phyloP scores from a whole-genome alignment of 345 rosid species.

The Psidium guajava region DNA sequence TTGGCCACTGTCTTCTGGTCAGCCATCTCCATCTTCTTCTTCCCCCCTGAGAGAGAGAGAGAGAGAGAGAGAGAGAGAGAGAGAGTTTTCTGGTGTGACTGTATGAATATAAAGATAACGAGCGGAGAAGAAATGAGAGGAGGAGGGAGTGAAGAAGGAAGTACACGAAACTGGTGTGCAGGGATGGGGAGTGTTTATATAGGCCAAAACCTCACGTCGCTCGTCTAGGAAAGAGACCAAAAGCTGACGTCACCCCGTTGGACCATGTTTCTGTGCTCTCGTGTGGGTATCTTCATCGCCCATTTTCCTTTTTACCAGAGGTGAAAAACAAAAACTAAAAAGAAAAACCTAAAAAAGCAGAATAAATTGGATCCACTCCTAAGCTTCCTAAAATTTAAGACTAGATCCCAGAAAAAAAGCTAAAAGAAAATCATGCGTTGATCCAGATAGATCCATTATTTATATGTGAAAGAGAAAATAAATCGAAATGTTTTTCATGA shows the following conservation, averaged over 20 bases:
- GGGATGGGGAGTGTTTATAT: background rate
- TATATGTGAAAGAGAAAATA: no score
- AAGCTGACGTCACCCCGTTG: background rate
- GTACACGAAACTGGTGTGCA: background rate
- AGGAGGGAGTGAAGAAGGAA: background rate
- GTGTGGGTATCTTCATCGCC: background rate
- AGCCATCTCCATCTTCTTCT: background rate
- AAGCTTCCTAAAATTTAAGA: no score
- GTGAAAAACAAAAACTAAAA: background rate
- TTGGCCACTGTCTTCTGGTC: background rate
- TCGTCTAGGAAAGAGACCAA: background rate
- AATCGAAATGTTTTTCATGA: no score
- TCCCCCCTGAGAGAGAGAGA: background rate
- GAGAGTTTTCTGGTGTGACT: background rate
- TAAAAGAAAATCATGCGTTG: no score
- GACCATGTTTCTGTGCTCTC: background rate
- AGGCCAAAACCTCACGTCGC: background rate
- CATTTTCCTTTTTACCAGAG: background rate
- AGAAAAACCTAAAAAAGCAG: background rate
- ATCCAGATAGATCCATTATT: no score
- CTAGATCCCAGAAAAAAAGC: no score
- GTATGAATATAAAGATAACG: background rate
- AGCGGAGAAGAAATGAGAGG: background rate
- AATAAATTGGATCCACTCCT: no score
- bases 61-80: background rate